phyloP scores from a whole-genome alignment of 2,329 filamentous ascomycete species.

The Cytospora leucostoma region DNA sequence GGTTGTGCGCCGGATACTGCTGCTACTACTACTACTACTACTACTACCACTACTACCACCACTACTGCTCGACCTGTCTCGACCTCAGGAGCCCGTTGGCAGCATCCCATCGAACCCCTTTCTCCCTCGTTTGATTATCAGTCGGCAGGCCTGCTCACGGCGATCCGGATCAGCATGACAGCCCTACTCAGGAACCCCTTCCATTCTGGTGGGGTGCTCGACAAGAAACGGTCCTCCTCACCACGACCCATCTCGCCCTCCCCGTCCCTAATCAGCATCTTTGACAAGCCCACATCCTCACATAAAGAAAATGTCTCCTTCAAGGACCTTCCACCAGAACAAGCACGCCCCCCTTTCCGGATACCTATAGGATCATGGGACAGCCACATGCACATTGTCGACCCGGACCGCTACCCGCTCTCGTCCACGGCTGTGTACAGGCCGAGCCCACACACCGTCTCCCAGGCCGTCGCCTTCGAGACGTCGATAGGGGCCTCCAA shows the following conservation, averaged over 20 bases:
- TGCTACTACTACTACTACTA: too few species aligned
- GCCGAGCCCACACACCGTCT: conserved; percentile 20
- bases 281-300: conserved; percentile 18
- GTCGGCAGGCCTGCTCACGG: not conserved
- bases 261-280: conserved; percentile 13
- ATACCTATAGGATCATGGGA: conserved; percentile 35
- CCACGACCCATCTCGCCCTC: conserved; percentile 3
- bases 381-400: conserved; percentile 35
- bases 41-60: not conserved
- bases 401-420: conserved; percentile 27
- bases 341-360: not conserved
- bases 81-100: not conserved
- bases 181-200: conserved; percentile 24
- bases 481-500: conserved; percentile 32
- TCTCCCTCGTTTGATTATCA: not conserved
- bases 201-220: conserved; percentile 13
- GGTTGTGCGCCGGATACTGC: not conserved
- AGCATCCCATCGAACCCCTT: not conserved
- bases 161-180: conserved; percentile 16
- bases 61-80: not conserved
- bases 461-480: conserved; percentile 28
- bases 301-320: conserved; percentile 18
- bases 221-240: conserved; percentile 13
- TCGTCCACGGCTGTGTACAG: conserved; percentile 20
- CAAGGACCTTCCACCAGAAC: not conserved